Evolutionary conservation across 1,284 basidiomycete species (phyloP), one percentile per base, ranked within the genome.

Genomic region (Phellopilus nigrolimitatus): DNA sequence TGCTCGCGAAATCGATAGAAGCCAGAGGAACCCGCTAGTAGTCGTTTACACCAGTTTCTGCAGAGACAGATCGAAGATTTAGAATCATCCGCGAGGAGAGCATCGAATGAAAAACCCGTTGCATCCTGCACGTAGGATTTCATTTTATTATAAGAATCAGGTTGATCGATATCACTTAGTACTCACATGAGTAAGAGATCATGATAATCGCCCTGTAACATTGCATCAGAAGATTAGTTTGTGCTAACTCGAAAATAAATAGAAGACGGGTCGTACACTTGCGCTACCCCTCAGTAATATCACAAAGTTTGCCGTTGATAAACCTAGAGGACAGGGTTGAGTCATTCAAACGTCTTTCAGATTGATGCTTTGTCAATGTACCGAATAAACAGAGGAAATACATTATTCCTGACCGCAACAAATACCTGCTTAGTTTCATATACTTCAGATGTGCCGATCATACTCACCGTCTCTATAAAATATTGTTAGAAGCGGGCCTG

Each of bases 391-490:
- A 33, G 10, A 37, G 17, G 22, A 47, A 38, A 24, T 47, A 38
- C 15, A 47, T 19, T 9, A 47, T 4, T 4, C 45, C 45, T 47
- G n/a, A 4, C 12, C 10, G 25, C 2, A 17, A 4, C 15, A 3
- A 19, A 15, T 37, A 4, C 13, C 10, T 13, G 4, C 19, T 47
- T n/a, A 8, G 2, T 17, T 21, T 12, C 3, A 37, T 15, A 38
- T 21, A 25, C 33, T n/a, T n/a, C n/a, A n/a, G n/a, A n/a, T n/a
- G n/a, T 12, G 13, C 17, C 4, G n/a, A 8, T 34, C 2, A 44
- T 9, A 19, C 45, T 28, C 24, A 47, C 45, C 45, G 24, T 47
- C 45, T 13, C n/a, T 21, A 37, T 47, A 47, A 33, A 47, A 27
- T 19, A 47, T 25, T 12, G n/a, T 17, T 22, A 47, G 4, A 21